A percentile compares a stretch with the other conserved stretches of the same genome.
Conservation (phyloP, 768 basidiomycete genomes). For the Suillus occidentalis region DNA sequence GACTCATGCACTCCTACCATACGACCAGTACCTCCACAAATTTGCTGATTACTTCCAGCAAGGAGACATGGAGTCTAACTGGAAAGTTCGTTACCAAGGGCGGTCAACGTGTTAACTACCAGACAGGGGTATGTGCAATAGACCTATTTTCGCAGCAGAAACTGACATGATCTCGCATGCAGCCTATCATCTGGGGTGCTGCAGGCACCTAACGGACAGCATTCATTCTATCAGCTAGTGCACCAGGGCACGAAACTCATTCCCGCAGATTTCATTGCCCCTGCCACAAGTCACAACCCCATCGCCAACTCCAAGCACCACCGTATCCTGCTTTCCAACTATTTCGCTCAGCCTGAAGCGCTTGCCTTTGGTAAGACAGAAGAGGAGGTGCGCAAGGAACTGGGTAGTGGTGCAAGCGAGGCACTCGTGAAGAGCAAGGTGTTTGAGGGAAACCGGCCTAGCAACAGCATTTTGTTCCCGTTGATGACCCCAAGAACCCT, state of each 20-base stretch:
- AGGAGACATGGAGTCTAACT: slow-evolving; percentile 99
- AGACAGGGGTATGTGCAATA: slow-evolving; percentile 80
- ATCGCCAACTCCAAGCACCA: slow-evolving; percentile 88
- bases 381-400: slow-evolving; percentile 73
- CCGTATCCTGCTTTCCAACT: slow-evolving; percentile 96
- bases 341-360: slow-evolving; percentile 97
- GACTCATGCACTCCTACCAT: slow-evolving; percentile 92
- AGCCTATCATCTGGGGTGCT: slow-evolving; percentile 99
- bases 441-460: slow-evolving; percentile 96
- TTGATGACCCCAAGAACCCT: slow-evolving; percentile 86
- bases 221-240: slow-evolving; percentile 98
- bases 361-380: slow-evolving; percentile 98
- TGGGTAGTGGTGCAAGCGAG: slow-evolving; percentile 71
- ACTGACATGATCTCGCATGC: slow-evolving; percentile 4
- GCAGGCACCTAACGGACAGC: slow-evolving; percentile 98
- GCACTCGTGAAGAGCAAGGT: slow-evolving; percentile 95
- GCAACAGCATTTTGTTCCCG: slow-evolving; percentile 96
- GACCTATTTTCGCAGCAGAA: not conserved
- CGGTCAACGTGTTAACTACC: slow-evolving; percentile 90
- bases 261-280: slow-evolving; percentile 90
- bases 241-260: slow-evolving; percentile 94
- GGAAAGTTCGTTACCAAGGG: slow-evolving; percentile 96
- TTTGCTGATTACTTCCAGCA: slow-evolving; percentile 99
- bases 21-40: slow-evolving; percentile 99
- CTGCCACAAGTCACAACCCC: slow-evolving; percentile 88